phyloP scores from a whole-genome alignment of 768 basidiomycete genomes.

The Russula compacta region DNA sequence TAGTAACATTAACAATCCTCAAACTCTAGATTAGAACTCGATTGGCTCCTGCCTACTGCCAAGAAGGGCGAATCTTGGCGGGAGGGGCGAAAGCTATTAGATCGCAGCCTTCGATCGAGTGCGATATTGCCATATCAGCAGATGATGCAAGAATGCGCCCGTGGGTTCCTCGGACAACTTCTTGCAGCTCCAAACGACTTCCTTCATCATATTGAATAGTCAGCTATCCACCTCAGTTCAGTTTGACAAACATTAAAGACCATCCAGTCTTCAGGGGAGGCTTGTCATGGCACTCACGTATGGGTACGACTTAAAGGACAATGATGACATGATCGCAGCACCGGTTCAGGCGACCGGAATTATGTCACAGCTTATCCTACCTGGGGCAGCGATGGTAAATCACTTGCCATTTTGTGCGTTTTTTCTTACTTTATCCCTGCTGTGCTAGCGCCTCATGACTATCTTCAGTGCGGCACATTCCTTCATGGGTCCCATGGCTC shows the following conservation, averaged over 20 bases:
- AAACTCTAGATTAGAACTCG: not conserved
- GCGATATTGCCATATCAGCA: not conserved
- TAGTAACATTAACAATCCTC: no score
- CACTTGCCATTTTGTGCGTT: slow-evolving; percentile 7
- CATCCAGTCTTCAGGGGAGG: not conserved
- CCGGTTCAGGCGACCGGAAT: not conserved
- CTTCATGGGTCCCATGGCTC: slow-evolving; percentile 8
- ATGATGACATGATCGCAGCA: not conserved
- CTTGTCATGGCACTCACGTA: not conserved
- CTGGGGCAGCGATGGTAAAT: slow-evolving; percentile 4
- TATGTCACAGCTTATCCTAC: not conserved
- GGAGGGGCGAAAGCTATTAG: not conserved
- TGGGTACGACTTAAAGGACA: slow-evolving; percentile 1
- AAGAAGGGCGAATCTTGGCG: not conserved
- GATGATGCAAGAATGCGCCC: not conserved
- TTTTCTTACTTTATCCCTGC: no score
- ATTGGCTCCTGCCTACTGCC: not conserved
- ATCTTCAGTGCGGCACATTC: slow-evolving; percentile 3
- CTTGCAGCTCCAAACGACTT: not conserved
- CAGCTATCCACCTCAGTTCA: not conserved
- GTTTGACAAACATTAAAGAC: not conserved
- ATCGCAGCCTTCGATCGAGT: not conserved
- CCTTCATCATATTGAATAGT: not conserved
- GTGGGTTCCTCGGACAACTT: not conserved
- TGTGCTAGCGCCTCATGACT: not conserved